phyloP scores from a whole-genome alignment of 768 basidiomycete species.

The Filobasidium floriforme region DNA sequence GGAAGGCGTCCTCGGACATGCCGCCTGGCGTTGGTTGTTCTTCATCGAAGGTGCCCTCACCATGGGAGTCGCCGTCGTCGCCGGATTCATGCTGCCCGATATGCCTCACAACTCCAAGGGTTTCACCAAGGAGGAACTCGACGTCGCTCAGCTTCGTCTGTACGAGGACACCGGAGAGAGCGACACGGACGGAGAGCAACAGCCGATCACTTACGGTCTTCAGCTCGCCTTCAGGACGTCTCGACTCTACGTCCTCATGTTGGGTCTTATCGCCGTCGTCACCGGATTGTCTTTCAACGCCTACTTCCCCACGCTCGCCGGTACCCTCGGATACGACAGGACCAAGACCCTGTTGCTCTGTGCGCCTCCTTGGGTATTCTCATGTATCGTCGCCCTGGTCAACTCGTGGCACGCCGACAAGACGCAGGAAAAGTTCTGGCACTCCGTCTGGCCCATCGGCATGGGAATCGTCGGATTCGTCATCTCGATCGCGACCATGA shows the following conservation, averaged over 20 bases:
- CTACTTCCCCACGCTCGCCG: constrained; percentile 38
- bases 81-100: constrained; percentile 60
- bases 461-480: constrained; percentile 55
- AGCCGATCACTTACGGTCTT: constrained; percentile 49
- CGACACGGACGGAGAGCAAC: constrained; percentile 50
- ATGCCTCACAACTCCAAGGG: constrained; percentile 40
- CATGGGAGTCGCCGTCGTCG: constrained; percentile 58
- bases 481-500: constrained; percentile 43
- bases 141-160: constrained; percentile 48
- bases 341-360: constrained; percentile 39
- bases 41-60: constrained; percentile 67
- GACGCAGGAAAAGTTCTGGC: constrained; percentile 62
- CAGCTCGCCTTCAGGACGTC: constrained; percentile 63
- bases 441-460: constrained; percentile 53
- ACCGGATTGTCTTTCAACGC: constrained; percentile 25
- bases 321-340: constrained; percentile 34
- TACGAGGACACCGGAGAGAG: constrained; percentile 57
- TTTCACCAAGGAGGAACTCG: constrained; percentile 37
- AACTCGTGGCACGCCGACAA: constrained; percentile 59
- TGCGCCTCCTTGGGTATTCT: constrained; percentile 43
- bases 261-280: constrained; percentile 10
- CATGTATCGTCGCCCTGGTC: constrained; percentile 52
- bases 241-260: constrained; percentile 51
- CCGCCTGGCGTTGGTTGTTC: constrained; percentile 68
- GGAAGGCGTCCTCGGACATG: constrained; percentile 60